Conservation (phyloP, 2,329 filamentous ascomycete species). For the Aspergillus pseudonomiae region DNA sequence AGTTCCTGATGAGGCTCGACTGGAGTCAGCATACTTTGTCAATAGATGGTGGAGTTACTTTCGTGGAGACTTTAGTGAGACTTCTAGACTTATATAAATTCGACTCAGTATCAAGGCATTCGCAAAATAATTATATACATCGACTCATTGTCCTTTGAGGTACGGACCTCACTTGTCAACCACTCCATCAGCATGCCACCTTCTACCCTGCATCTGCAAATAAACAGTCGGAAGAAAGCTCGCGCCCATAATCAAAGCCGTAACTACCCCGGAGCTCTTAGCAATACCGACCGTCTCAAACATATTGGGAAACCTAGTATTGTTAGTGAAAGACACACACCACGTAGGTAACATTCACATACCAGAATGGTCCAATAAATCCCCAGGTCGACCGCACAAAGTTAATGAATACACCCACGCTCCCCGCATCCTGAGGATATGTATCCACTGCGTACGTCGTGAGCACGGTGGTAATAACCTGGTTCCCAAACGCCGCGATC, state of each 20-base stretch:
- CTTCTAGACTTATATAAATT: background rate
- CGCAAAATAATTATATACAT: background rate
- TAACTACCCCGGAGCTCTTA: slow-evolving; percentile 30
- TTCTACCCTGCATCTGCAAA: slow-evolving; percentile 41
- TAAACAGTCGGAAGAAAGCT: slow-evolving; percentile 33
- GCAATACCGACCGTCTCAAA: slow-evolving; percentile 37
- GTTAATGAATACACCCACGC: slow-evolving; percentile 63
- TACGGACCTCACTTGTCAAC: background rate
- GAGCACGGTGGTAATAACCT: slow-evolving; percentile 64
- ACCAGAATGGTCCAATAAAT: slow-evolving; percentile 42
- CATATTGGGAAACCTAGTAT: slow-evolving; percentile 33
- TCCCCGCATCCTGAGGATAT: slow-evolving; percentile 56
- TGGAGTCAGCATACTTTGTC: too few relatives aligned
- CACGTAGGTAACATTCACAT: slow-evolving; percentile 3
- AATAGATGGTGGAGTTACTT: too few relatives aligned
- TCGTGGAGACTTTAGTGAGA: too few relatives aligned
- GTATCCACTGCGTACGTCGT: slow-evolving; percentile 64
- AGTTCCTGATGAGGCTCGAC: too few relatives aligned
- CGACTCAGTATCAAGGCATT: background rate
- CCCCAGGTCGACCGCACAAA: slow-evolving; percentile 51
- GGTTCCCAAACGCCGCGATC: slow-evolving; percentile 59
- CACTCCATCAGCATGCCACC: slow-evolving; percentile 18
- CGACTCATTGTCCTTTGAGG: background rate
- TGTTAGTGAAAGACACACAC: slow-evolving; percentile 6
- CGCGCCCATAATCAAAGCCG: slow-evolving; percentile 32